These are phyloP conservation scores for Limnanthes douglasii DNA, from an alignment of 345 rosid genomes.

Conservation along the genomic window DNA sequence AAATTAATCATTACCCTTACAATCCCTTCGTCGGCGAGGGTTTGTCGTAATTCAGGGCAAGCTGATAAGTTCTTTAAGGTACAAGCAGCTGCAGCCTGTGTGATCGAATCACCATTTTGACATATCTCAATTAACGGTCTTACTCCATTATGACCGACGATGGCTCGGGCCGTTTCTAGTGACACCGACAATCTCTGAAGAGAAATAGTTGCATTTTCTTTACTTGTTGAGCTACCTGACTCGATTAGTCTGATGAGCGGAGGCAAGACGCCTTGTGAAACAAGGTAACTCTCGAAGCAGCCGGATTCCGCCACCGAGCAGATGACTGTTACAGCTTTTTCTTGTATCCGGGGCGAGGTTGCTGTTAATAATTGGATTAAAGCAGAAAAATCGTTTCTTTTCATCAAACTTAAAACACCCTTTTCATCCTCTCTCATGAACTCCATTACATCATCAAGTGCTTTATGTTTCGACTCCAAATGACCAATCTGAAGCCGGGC, in stretches of 20 bases:
- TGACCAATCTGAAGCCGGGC: constrained; percentile 95
- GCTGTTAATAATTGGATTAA: constrained; percentile 65
- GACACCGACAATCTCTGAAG: constrained; percentile 68
- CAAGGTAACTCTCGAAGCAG: constrained; percentile 65
- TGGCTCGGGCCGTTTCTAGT: constrained; percentile 57
- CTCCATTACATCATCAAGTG: constrained; percentile 54
- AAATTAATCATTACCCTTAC: constrained; percentile 47
- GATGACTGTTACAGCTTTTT: constrained; percentile 51
- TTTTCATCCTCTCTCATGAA: constrained; percentile 80
- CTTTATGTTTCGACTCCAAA: constrained; percentile 77
- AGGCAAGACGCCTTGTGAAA: constrained; percentile 72
- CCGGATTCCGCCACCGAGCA: constrained; percentile 79
- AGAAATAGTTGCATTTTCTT: constrained; percentile 70
- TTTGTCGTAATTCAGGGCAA: constrained; percentile 52
- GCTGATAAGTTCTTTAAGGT: constrained; percentile 70
- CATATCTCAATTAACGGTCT: constrained; percentile 55
- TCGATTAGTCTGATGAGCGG: constrained; percentile 77
- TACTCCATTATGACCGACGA: constrained; percentile 80
- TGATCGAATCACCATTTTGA: constrained; percentile 54
- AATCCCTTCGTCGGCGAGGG: constrained; percentile 69
- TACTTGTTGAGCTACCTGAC: constrained; percentile 58
- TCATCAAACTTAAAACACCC: constrained; percentile 37
- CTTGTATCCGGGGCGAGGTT: constrained; percentile 64
- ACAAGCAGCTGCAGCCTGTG: constrained; percentile 81
- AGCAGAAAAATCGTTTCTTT: constrained; percentile 63